These are phyloP conservation scores for Pseudohalonectria lignicola DNA, from an alignment of 2,329 filamentous ascomycete genomes.

Conservation along the genomic window DNA sequence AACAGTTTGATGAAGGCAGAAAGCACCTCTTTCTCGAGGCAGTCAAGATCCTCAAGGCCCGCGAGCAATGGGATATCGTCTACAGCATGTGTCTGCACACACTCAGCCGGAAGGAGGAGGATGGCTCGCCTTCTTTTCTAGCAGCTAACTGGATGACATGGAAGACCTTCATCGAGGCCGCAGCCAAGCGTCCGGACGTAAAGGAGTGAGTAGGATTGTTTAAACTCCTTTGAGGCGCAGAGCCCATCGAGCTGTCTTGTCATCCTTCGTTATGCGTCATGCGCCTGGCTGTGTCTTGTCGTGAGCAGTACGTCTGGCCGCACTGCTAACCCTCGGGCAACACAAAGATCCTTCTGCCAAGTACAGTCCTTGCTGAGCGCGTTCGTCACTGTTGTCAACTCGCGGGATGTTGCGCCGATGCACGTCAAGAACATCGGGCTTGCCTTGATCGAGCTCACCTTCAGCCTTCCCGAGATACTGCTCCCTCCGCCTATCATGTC, in stretches of 20 bases:
- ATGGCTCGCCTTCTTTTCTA: slow-evolving; percentile 25
- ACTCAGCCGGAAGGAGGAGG: slow-evolving; percentile 25
- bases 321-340: too few relatives aligned
- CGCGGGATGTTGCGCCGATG: slow-evolving; percentile 14
- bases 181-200: slow-evolving; percentile 13
- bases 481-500: too few relatives aligned
- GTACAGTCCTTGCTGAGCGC: slow-evolving; percentile 15
- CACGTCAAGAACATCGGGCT: slow-evolving; percentile 22
- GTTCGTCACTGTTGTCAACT: slow-evolving; percentile 13
- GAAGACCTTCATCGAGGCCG: slow-evolving; percentile 19
- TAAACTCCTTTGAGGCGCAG: too few relatives aligned
- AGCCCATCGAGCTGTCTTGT: not conserved
- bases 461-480: slow-evolving; percentile 13
- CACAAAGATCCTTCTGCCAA: too few relatives aligned
- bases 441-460: slow-evolving; percentile 18
- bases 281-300: too few relatives aligned
- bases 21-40: slow-evolving; percentile 35
- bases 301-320: too few relatives aligned
- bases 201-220: slow-evolving; percentile 13
- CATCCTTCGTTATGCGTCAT: too few relatives aligned
- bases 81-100: slow-evolving; percentile 32
- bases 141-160: slow-evolving; percentile 30
- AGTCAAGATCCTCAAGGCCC: slow-evolving; percentile 23
- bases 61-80: slow-evolving; percentile 28
- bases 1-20: slow-evolving; percentile 31